Conservation (phyloP, 2,329 filamentous ascomycete genomes). For the Reticulascus tulasneorum region DNA sequence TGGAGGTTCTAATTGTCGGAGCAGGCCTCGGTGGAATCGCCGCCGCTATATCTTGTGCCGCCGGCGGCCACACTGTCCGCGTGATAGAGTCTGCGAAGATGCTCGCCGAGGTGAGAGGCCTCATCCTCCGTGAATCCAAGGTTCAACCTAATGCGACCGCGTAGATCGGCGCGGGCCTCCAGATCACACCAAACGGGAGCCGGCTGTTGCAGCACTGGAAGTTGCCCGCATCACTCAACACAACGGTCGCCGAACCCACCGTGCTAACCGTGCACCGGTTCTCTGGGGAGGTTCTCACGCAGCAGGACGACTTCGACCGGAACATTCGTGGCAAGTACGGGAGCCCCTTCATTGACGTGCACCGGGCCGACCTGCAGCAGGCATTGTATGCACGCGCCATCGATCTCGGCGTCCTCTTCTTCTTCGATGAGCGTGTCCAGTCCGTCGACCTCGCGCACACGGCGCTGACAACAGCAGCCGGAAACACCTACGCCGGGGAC, state of each 20-base stretch:
- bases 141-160: too few relatives aligned
- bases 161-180: slow-evolving; percentile 52
- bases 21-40: too few relatives aligned
- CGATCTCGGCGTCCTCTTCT: slow-evolving; percentile 48
- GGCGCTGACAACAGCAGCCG: slow-evolving; percentile 34
- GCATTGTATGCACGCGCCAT: slow-evolving; percentile 47
- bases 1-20: too few relatives aligned
- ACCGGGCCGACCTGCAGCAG: slow-evolving; percentile 58
- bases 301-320: slow-evolving; percentile 46
- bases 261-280: slow-evolving; percentile 50
- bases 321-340: slow-evolving; percentile 51
- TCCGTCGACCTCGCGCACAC: slow-evolving; percentile 43
- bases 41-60: too few relatives aligned
- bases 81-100: too few relatives aligned
- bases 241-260: slow-evolving; percentile 35
- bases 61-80: too few relatives aligned
- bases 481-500: slow-evolving; percentile 40
- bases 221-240: slow-evolving; percentile 39
- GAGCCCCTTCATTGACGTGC: slow-evolving; percentile 56
- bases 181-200: slow-evolving; percentile 47
- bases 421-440: slow-evolving; percentile 43
- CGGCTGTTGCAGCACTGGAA: slow-evolving; percentile 47
- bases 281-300: slow-evolving; percentile 42
- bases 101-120: too few relatives aligned
- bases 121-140: too few relatives aligned